Conservation (phyloP, 768 basidiomycete species). For the Suillus weaverae region DNA sequence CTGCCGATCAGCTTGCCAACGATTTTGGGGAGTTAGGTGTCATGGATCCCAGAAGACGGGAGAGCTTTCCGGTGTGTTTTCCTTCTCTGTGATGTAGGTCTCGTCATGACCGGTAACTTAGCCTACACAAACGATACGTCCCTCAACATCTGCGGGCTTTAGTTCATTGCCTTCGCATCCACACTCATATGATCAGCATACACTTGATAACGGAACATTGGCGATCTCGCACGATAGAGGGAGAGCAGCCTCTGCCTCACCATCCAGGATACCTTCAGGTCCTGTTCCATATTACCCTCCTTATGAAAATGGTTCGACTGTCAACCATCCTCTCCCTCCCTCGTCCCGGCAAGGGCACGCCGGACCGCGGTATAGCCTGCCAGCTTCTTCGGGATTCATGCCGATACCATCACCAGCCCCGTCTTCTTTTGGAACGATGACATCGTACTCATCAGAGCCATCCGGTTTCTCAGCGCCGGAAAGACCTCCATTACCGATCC, state of each 20-base stretch:
- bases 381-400: slow-evolving; percentile 65
- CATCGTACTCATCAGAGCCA: slow-evolving; percentile 37
- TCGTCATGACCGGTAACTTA: slow-evolving; percentile 23
- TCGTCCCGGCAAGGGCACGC: slow-evolving; percentile 27
- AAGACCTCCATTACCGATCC: slow-evolving; percentile 42
- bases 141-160: slow-evolving; percentile 36
- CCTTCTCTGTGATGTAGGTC: slow-evolving; percentile 6
- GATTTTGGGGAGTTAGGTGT: slow-evolving; percentile 70
- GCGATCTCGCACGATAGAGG: slow-evolving; percentile 9
- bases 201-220: background rate
- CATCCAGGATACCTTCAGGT: slow-evolving; percentile 32
- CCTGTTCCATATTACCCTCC: slow-evolving; percentile 44
- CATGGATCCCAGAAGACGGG: slow-evolving; percentile 48
- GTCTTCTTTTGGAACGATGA: slow-evolving; percentile 36
- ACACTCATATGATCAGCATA: slow-evolving; percentile 40
- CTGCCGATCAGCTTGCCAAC: slow-evolving; percentile 54
- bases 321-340: slow-evolving; percentile 33
- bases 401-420: slow-evolving; percentile 47
- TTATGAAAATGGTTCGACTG: slow-evolving; percentile 41
- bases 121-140: slow-evolving; percentile 38
- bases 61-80: slow-evolving; percentile 58
- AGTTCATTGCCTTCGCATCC: slow-evolving; percentile 36
- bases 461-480: slow-evolving; percentile 33
- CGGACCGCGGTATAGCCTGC: slow-evolving; percentile 68
- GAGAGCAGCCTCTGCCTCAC: slow-evolving; percentile 35